Base-by-base conservation (phyloP, 179 eudicot species). In the Beta lomatogona region DNA sequence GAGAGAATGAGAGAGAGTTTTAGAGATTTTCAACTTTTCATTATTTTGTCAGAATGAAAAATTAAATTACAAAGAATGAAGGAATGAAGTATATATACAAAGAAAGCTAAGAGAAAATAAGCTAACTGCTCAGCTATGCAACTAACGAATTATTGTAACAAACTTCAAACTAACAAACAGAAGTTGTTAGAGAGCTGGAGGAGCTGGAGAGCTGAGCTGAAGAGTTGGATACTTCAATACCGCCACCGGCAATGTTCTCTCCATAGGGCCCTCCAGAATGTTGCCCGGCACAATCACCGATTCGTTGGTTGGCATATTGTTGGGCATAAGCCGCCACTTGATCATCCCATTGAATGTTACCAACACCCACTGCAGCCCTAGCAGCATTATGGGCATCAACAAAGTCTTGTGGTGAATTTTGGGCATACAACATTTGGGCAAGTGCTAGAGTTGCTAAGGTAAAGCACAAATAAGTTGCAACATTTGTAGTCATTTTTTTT, bases 211-310 rank as follows among this genome's bases (percentile, higher is more conserved):
- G n/a, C n/a, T n/a, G n/a, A n/a, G n/a, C n/a, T n/a, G n/a, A n/a
- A n/a, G n/a, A n/a, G n/a, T n/a, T n/a, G n/a, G n/a, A n/a, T n/a
- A n/a, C n/a, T n/a, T n/a, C n/a, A n/a, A n/a, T n/a, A n/a, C n/a
- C 71, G 12, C 88, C 90, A 36, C 0, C 3, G 3, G 93, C 90
- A 0, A 92, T 52, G 82, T 91, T 91, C 80, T 92, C 93, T 0
- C 93, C 92, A 45, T 89, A 90, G 2, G 82, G 87, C 5, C 88
- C 83, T 4, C 54, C 74, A 0, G 96, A 92, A 63, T 86, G 91
- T 6, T 19, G 54, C 0, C 88, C 84, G 1, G 28, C 46, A 72
- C 93, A 88, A 21, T 89, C 88, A 2, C 50, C 81, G 4, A 11
- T 60, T 80, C 85, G 78, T 11, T 19, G 10, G 55, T 77, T 75